Percentiles rank a stretch among this genome's conserved stretches.
phyloP scores from a whole-genome alignment of 2,329 filamentous ascomycete genomes.

The Dothidotthia symphoricarpi region DNA sequence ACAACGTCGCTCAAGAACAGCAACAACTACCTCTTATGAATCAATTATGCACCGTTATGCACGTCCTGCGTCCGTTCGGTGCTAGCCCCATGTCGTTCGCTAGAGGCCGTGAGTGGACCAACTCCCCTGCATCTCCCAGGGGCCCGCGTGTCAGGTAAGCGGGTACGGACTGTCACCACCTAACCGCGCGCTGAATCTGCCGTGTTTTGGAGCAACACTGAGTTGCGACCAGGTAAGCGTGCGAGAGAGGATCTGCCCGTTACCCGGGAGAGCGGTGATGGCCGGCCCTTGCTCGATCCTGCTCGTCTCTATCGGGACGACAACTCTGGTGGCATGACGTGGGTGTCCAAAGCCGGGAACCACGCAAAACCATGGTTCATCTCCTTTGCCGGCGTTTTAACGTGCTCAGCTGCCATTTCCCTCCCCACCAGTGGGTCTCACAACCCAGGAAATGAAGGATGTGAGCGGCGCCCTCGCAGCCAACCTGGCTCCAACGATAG shows the following conservation, averaged over 20 bases:
- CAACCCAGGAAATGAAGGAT: conserved; percentile 32
- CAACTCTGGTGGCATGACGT: neutral
- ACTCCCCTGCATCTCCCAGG: too few species aligned
- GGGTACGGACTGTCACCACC: conserved; percentile 5
- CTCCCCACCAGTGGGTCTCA: conserved; percentile 6
- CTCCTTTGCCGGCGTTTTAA: conserved; percentile 2
- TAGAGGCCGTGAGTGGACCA: too few species aligned
- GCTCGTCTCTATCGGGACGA: conserved; percentile 4
- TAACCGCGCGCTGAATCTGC: conserved; percentile 24
- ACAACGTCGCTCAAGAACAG: too few species aligned
- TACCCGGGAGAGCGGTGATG: conserved; percentile 12
- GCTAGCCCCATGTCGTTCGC: too few species aligned
- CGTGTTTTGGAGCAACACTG: conserved; percentile 4
- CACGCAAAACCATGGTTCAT: conserved; percentile 5
- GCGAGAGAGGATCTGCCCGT: conserved; percentile 13
- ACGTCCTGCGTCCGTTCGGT: too few species aligned
- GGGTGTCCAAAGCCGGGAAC: neutral
- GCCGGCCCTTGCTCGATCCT: conserved; percentile 10
- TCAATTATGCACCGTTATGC: too few species aligned
- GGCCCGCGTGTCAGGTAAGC: conserved; percentile 1
- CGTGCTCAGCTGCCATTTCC: conserved; percentile 9
- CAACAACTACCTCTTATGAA: too few species aligned
- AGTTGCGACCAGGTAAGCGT: conserved; percentile 1
- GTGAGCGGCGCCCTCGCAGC: conserved; percentile 19
- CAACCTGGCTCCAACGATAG: conserved; percentile 26